Conservation (phyloP, 345 rosid species). For the Mallotus nudiflorus region DNA sequence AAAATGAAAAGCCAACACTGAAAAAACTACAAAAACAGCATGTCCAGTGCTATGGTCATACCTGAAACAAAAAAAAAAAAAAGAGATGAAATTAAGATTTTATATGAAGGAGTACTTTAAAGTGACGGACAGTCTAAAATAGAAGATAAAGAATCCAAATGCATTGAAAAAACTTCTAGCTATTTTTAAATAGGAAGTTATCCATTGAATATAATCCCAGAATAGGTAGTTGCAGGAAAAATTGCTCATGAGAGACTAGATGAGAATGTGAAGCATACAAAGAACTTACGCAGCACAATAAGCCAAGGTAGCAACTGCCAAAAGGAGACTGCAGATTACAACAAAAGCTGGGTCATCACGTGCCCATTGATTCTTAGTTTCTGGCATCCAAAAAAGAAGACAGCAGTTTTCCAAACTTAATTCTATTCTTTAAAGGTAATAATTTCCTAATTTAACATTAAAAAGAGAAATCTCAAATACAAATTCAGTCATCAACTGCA, state of each 20-base stretch:
- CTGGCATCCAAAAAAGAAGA: conserved; percentile 42
- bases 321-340: conserved; percentile 89
- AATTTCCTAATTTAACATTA: background rate
- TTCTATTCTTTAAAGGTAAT: background rate
- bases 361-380: conserved; percentile 99
- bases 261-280: background rate
- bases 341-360: conserved; percentile 99
- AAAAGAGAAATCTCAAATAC: background rate
- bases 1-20: conserved; percentile 81
- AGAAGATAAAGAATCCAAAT: background rate
- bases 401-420: conserved; percentile 11
- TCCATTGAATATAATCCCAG: background rate
- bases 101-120: background rate
- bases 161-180: too few relatives aligned
- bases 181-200: background rate
- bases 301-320: conserved; percentile 76
- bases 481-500: background rate
- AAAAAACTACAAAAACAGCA: conserved; percentile 73
- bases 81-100: conserved; percentile 13
- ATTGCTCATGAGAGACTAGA: background rate
- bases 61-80: conserved; percentile 50
- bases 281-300: conserved; percentile 95
- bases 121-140: background rate
- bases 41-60: conserved; percentile 88
- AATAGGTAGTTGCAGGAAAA: background rate